A percentile compares a stretch with the other conserved stretches of the same genome.
phyloP scores from a whole-genome alignment of 1,284 basidiomycete genomes.

The Veloboletus limbatus region DNA sequence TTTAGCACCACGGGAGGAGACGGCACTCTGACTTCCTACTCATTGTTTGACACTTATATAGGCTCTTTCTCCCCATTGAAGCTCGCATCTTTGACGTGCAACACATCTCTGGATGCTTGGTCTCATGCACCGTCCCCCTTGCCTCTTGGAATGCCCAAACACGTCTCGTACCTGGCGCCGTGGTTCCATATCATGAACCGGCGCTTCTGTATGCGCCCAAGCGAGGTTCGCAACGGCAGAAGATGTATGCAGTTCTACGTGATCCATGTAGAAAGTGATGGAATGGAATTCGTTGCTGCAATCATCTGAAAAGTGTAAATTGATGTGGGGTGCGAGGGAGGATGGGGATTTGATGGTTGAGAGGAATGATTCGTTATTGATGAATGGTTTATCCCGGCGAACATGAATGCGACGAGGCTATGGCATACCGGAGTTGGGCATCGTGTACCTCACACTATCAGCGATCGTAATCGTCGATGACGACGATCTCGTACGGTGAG shows the following conservation, averaged over 20 bases:
- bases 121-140: neutral
- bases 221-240: conserved; percentile 43
- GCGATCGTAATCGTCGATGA: conserved; percentile 2
- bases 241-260: conserved; percentile 28
- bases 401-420: conserved; percentile 11
- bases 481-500: conserved; percentile 12
- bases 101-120: neutral
- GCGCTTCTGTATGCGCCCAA: conserved; percentile 41
- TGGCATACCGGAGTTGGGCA: conserved; percentile 16
- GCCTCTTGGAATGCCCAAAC: conserved; percentile 28
- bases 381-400: conserved; percentile 17
- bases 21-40: neutral
- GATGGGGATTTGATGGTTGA: too few species aligned
- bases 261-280: conserved; percentile 19
- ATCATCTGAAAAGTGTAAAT: conserved; percentile 9
- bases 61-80: neutral
- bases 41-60: neutral
- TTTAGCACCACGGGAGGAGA: neutral
- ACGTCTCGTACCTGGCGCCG: conserved; percentile 39
- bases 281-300: conserved; percentile 5
- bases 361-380: too few species aligned
- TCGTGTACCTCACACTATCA: neutral
- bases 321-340: too few species aligned
- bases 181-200: conserved; percentile 39
- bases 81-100: neutral